Percentiles rank a stretch among this genome's conserved stretches.
Evolutionary conservation across 441 rosid genomes (phyloP).

Genomic region (Adansonia gregorii): DNA sequence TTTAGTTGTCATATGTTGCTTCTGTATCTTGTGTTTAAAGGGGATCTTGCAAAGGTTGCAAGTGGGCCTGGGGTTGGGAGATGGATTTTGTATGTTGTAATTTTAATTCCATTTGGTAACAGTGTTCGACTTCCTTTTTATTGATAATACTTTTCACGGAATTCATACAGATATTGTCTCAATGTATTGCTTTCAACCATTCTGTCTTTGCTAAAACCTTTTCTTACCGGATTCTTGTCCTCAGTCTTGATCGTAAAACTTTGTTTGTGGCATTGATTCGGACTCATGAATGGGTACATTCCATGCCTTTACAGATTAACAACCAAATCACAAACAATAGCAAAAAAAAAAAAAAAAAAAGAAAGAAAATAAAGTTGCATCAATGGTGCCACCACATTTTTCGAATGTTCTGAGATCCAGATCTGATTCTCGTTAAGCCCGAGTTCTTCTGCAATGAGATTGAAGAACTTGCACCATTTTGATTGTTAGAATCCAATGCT

Average conservation of each 20-base stretch:
- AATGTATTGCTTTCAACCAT: background rate
- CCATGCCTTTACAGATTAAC: conserved; percentile 62
- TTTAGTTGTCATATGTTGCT: background rate
- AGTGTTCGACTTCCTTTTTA: too few species aligned
- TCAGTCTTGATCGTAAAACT: too few species aligned
- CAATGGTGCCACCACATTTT: conserved; percentile 85
- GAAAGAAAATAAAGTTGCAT: conserved; percentile 77
- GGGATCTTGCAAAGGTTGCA: background rate
- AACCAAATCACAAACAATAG: conserved; percentile 69
- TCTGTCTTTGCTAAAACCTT: background rate
- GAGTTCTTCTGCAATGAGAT: conserved; percentile 58
- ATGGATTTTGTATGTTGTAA: background rate
- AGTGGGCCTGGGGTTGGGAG: background rate
- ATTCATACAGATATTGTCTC: too few species aligned
- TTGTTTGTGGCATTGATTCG: too few species aligned
- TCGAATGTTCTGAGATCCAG: conserved; percentile 54
- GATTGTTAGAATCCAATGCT: conserved; percentile 43
- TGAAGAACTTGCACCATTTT: conserved; percentile 47
- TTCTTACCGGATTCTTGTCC: background rate
- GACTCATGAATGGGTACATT: conserved; percentile 50
- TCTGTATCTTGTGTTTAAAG: background rate
- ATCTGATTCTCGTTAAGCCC: conserved; percentile 57
- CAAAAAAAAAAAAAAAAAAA: conserved; percentile 47
- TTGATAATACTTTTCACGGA: too few species aligned
- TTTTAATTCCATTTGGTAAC: background rate